Evolutionary conservation across 2,329 filamentous ascomycete species (phyloP), one percentile per base, ranked within the genome.

Genomic region (Beauveria sp.): DNA sequence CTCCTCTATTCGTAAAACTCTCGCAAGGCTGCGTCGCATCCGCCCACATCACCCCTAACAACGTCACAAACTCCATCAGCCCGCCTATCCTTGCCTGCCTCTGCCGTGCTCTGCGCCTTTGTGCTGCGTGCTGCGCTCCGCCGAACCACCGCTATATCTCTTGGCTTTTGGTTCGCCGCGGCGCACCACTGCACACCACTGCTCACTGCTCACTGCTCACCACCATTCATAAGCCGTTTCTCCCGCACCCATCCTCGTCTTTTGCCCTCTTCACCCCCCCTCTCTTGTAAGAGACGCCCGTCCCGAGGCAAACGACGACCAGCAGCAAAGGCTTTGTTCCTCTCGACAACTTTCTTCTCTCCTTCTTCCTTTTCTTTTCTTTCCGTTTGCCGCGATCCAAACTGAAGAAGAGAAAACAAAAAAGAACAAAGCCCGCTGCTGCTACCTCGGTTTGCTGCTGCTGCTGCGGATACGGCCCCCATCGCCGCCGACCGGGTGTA

Each of bases 161-260:
- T 38, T 38, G 34, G 34, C 34, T 38, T 16, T 38, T 38, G 34
- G 34, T 38, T 38, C 34, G 34, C 34, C 34, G 34, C 34, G 34
- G 34, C 34, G 34, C 34, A 38, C 26, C 16, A 18, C 46, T 50
- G 66, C 65, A 65, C 51, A 42, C 24, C 51, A 24, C 24, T 46
- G 24, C 24, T 14, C 22, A 22, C 16, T 34, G 31, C 31, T 3
- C 66, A 67, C 69, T 34, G 31, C 31, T 34, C 66, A 65, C 65
- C 72, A 76, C 65, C 72, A 76, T 77, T 76, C 69, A 77, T 76
- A 77, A 76, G 70, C 70, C 73, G 68, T 70, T 69, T 70, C 66
- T 73, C 72, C 73, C 73, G 68, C 72, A 67, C 68, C 67, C 68
- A 66, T 51, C 24, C n/a, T 54, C 51, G 54, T 34, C 42, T 42